Evolutionary conservation across 805 yeast genomes (phyloP).

Genomic region (Starmera quercuum): DNA sequence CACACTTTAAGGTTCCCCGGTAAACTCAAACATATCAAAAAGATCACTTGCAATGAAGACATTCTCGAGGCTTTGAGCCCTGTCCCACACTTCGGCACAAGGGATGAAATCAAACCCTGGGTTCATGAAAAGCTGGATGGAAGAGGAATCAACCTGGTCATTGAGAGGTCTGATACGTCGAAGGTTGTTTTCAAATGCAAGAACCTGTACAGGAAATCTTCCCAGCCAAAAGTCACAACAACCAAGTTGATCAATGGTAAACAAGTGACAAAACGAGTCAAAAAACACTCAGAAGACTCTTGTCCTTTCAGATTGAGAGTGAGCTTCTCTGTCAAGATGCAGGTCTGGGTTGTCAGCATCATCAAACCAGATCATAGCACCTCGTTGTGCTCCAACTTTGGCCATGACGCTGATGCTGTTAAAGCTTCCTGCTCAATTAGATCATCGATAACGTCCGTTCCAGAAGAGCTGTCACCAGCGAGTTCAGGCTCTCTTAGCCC

Average conservation of each 20-base stretch:
- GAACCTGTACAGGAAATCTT: conserved; percentile 18
- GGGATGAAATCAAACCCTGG: conserved; percentile 22
- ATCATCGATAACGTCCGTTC: background rate
- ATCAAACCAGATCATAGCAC: conserved; percentile 18
- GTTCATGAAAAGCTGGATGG: conserved; percentile 12
- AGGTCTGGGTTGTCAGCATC: conserved; percentile 17
- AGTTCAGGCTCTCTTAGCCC: background rate
- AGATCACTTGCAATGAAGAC: conserved; percentile 16
- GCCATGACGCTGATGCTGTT: background rate
- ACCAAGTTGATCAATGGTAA: conserved; percentile 2
- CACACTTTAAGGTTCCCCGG: too few relatives aligned
- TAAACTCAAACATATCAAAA: conserved; percentile 1
- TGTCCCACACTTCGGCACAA: conserved; percentile 14
- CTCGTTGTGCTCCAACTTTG: conserved; percentile 16
- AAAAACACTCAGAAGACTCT: conserved; percentile 16
- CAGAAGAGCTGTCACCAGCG: background rate
- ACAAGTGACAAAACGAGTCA: conserved; percentile 9
- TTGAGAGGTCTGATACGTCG: conserved; percentile 24
- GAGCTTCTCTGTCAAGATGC: conserved; percentile 18
- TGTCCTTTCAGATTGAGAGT: conserved; percentile 23
- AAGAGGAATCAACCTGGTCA: conserved; percentile 18
- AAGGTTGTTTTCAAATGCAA: conserved; percentile 26
- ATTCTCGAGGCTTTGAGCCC: conserved; percentile 18
- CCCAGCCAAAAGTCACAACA: background rate
- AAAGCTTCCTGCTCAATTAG: background rate